Conservation (phyloP, 208 protist species). For the Trypanosoma avium region DNA sequence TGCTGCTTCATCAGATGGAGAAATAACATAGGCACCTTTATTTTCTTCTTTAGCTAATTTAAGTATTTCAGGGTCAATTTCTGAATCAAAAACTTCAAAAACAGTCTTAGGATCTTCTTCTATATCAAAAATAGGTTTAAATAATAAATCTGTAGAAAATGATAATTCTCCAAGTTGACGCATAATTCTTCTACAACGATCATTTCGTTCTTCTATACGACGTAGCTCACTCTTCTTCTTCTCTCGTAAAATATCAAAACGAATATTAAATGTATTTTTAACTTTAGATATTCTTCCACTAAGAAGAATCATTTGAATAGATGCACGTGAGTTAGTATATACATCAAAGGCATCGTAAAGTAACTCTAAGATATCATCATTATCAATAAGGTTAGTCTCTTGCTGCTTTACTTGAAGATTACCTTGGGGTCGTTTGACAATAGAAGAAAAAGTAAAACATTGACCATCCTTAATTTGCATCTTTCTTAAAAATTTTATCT, state of each 20-base stretch:
- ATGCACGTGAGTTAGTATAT: slow-evolving; percentile 61
- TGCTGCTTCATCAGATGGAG: slow-evolving; percentile 67
- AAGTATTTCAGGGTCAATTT: slow-evolving; percentile 62
- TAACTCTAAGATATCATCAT: slow-evolving; percentile 9
- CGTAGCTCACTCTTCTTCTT: slow-evolving; percentile 50
- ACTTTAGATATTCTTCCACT: slow-evolving; percentile 41
- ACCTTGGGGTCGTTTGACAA: slow-evolving; percentile 4
- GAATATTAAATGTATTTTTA: slow-evolving; percentile 68
- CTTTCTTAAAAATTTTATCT: slow-evolving; percentile 74
- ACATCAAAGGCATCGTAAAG: slow-evolving; percentile 60
- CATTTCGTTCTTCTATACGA: slow-evolving; percentile 76
- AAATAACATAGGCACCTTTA: slow-evolving; percentile 27
- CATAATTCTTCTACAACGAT: slow-evolving; percentile 70
- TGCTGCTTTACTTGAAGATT: neutral
- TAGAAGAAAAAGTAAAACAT: slow-evolving; percentile 24
- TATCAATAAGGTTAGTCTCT: neutral
- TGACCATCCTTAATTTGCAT: slow-evolving; percentile 38
- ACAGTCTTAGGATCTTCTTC: slow-evolving; percentile 68
- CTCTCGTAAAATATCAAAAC: slow-evolving; percentile 54
- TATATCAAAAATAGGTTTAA: slow-evolving; percentile 42
- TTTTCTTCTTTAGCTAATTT: slow-evolving; percentile 38
- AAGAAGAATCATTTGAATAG: slow-evolving; percentile 72
- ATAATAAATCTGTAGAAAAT: slow-evolving; percentile 27
- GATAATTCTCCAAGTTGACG: slow-evolving; percentile 61
- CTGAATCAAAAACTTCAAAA: slow-evolving; percentile 75